Conservation (phyloP, 495 filamentous ascomycete species). For the Monascus purpureus region DNA sequence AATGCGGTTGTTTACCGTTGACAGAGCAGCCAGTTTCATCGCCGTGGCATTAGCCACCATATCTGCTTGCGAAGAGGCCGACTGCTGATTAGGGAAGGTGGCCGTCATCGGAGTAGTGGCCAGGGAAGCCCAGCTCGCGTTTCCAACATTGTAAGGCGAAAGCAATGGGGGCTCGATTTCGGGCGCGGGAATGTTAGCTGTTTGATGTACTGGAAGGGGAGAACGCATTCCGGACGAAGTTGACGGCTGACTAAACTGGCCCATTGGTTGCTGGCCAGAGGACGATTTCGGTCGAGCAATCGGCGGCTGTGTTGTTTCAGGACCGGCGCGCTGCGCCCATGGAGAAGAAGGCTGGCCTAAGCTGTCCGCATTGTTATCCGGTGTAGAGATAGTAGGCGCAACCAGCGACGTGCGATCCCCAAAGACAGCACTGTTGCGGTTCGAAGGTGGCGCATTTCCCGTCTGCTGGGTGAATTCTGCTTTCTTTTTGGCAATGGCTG, state of each 20-base stretch:
- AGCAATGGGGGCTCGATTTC: constrained; percentile 75
- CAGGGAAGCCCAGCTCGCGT: constrained; percentile 97
- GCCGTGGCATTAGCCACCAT: constrained; percentile 98
- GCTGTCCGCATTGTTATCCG: constrained; percentile 38
- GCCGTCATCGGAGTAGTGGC: constrained; percentile 93
- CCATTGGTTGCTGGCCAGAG: constrained; percentile 82
- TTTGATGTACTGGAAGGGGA: constrained; percentile 55
- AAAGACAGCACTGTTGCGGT: constrained; percentile 80
- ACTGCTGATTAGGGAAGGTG: constrained; percentile 51
- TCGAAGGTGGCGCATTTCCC: constrained; percentile 77
- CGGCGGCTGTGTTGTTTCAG: constrained; percentile 37
- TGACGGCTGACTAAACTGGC: constrained; percentile 82
- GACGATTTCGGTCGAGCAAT: constrained; percentile 78
- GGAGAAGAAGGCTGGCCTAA: constrained; percentile 54
- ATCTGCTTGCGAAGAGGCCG: constrained; percentile 61
- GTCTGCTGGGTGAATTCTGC: constrained; percentile 92
- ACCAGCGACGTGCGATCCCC: constrained; percentile 68
- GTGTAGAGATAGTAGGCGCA: constrained; percentile 64
- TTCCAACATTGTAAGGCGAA: constrained; percentile 72
- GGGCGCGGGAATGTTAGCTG: constrained; percentile 59
- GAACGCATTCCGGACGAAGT: constrained; percentile 72
- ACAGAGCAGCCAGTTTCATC: constrained; percentile 95
- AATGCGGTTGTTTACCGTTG: constrained; percentile 96
- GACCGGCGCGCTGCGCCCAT: constrained; percentile 47
- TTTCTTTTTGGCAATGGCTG: constrained; percentile 94